Evolutionary conservation across 1,139 yeast species (phyloP).

Genomic region (Taphrina sp.): DNA sequence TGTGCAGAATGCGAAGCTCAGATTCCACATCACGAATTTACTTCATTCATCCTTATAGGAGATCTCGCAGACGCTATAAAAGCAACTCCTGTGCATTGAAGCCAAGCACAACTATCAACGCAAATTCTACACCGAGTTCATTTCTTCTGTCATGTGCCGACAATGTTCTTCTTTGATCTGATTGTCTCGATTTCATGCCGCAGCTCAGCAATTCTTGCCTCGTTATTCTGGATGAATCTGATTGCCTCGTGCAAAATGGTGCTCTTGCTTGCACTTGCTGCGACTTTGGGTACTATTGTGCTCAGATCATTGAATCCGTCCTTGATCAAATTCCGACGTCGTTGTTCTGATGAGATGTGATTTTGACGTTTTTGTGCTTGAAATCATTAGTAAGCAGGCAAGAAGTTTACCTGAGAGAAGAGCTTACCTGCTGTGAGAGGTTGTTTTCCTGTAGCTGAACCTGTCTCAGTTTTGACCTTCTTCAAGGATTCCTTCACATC

Average conservation of each 20-base stretch:
- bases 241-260: constrained; percentile 19
- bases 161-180: too few species aligned
- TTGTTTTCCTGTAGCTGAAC: constrained; percentile 3
- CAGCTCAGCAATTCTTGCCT: background rate
- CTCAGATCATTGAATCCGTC: constrained; percentile 46
- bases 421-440: constrained; percentile 16
- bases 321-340: constrained; percentile 69
- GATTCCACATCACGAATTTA: too few species aligned
- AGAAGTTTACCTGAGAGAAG: too few species aligned
- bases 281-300: constrained; percentile 44
- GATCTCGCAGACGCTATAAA: too few species aligned
- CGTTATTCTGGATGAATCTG: background rate
- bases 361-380: constrained; percentile 59
- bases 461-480: constrained; percentile 13
- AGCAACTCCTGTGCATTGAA: too few species aligned
- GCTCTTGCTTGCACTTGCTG: constrained; percentile 35
- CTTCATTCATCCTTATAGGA: too few species aligned
- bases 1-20: too few species aligned
- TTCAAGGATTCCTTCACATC: background rate
- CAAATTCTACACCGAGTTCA: too few species aligned
- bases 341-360: constrained; percentile 74
- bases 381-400: too few species aligned
- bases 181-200: too few species aligned
- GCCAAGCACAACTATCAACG: too few species aligned
- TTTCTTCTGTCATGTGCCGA: too few species aligned